Conservation (phyloP, 2,329 filamentous ascomycete genomes). For the Xylariaceae sp. region DNA sequence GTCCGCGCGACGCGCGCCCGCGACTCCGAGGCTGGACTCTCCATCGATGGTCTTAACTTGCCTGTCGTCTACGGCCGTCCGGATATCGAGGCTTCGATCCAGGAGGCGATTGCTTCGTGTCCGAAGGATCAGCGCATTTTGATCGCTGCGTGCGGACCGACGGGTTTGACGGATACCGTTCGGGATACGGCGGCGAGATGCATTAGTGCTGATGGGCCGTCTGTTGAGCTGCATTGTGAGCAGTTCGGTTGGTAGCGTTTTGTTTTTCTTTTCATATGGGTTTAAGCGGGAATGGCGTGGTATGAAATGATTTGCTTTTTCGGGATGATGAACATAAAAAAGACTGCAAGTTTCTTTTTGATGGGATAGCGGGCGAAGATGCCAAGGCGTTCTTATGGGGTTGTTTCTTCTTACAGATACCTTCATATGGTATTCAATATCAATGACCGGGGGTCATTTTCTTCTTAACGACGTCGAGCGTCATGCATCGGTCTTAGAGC, state of each 20-base stretch:
- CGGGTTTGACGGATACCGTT: constrained; percentile 40
- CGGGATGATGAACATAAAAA: not conserved
- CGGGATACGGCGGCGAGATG: constrained; percentile 40
- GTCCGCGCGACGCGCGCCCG: not conserved
- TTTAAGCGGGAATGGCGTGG: not conserved
- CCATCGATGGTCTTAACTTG: constrained; percentile 21
- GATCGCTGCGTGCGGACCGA: constrained; percentile 46
- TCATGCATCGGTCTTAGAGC: not conserved
- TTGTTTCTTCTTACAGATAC: no score
- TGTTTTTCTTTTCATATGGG: not conserved
- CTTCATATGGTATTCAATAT: no score
- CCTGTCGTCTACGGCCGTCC: constrained; percentile 38
- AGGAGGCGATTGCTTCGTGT: constrained; percentile 33
- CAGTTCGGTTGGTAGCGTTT: constrained; percentile 41
- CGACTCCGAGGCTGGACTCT: not conserved
- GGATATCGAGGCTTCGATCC: constrained; percentile 37
- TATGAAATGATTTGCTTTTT: no score
- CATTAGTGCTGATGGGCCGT: constrained; percentile 41
- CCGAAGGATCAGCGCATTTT: constrained; percentile 36
- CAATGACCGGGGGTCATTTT: no score
- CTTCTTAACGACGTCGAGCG: not conserved
- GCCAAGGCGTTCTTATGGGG: no score
- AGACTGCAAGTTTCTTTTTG: not conserved
- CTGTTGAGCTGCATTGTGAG: constrained; percentile 48
- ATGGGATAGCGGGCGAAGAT: no score